These are phyloP conservation scores for Talinum fruticosum DNA, from an alignment of 148 eudicot species.

Conservation along the genomic window DNA sequence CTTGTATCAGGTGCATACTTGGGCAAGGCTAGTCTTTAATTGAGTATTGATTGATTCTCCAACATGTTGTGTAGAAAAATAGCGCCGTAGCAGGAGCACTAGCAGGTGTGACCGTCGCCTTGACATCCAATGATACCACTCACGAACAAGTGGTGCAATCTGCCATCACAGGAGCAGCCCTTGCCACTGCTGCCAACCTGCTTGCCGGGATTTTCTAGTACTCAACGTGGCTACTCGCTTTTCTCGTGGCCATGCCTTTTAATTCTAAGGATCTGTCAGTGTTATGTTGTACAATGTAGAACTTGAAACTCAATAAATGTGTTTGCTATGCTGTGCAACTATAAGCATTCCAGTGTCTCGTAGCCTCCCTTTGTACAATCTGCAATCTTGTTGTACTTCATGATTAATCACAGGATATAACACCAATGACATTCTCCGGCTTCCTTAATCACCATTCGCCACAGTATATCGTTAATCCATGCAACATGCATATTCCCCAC, in stretches of 20 bases:
- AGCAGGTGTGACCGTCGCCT: conserved; percentile 72
- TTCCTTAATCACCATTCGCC: no score
- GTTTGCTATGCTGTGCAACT: neutral
- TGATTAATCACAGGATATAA: no score
- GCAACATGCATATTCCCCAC: no score
- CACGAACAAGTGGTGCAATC: conserved; percentile 90
- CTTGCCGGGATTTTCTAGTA: conserved; percentile 60
- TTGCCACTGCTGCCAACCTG: conserved; percentile 85
- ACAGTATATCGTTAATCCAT: no score
- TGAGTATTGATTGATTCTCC: neutral
- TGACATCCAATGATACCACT: conserved; percentile 55
- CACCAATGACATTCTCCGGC: no score
- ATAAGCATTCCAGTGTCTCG: no score
- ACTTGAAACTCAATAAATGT: neutral
- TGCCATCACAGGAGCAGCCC: conserved; percentile 91
- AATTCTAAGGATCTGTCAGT: no score
- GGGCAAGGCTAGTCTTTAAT: neutral
- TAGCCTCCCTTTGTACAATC: no score
- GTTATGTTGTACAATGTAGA: neutral
- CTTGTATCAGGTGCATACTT: neutral
- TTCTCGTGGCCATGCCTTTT: no score
- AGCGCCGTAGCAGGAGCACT: conserved; percentile 95
- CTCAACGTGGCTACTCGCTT: neutral
- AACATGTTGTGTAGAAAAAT: conserved; percentile 53
- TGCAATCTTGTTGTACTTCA: no score